Evolutionary conservation across 75 land plant genomes (phyloP).

Genomic region (Selaginella tamariscina): DNA sequence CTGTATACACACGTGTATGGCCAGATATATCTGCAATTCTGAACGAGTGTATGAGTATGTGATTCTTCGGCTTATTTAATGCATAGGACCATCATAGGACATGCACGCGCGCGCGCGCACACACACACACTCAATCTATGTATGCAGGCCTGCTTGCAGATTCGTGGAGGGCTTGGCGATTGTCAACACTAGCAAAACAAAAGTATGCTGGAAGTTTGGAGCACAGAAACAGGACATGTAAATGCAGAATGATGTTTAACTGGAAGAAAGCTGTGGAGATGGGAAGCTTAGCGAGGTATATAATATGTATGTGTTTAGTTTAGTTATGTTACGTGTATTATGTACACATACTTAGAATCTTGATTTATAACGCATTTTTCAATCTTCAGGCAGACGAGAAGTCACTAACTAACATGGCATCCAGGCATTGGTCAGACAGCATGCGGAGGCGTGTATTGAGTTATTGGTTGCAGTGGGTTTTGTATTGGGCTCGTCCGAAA

Average conservation of each 20-base stretch:
- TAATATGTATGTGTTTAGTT: too few relatives aligned
- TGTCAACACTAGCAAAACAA: neutral
- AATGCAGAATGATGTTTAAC: constrained; percentile 1
- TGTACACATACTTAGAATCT: too few relatives aligned
- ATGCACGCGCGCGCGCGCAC: too few relatives aligned
- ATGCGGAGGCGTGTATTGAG: neutral
- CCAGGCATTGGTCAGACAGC: neutral
- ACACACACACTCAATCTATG: too few relatives aligned
- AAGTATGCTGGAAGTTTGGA: neutral
- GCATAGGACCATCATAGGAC: too few relatives aligned
- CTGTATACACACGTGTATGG: neutral
- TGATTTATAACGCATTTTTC: too few relatives aligned
- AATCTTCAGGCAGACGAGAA: too few relatives aligned
- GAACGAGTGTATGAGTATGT: neutral
- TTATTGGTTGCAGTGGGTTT: constrained; percentile 3
- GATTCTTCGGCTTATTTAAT: too few relatives aligned
- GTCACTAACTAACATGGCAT: neutral
- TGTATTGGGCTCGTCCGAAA: neutral
- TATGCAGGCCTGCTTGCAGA: constrained; percentile 7
- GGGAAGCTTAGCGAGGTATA: neutral
- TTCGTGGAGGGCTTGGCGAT: neutral
- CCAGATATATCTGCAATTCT: neutral
- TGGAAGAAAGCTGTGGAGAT: neutral
- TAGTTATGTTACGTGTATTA: too few relatives aligned
- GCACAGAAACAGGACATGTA: neutral